phyloP scores from a whole-genome alignment of 2,329 filamentous ascomycete species.

The Atkinsonella texensis region DNA sequence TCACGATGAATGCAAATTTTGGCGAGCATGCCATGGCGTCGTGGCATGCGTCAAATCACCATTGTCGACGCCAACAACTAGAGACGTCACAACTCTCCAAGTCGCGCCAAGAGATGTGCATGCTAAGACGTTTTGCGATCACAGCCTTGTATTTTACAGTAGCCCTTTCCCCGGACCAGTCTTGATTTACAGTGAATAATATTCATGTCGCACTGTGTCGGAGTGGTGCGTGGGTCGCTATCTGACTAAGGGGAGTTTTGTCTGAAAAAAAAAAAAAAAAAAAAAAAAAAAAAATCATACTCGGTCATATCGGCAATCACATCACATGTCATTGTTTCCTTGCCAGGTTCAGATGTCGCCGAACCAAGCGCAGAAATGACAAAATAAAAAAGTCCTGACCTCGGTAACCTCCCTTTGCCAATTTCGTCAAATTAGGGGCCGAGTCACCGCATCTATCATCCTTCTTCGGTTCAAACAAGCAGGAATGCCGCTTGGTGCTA shows the following conservation, averaged over 20 bases:
- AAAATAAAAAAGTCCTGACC: neutral
- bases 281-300: neutral
- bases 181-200: neutral
- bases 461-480: slow-evolving; percentile 5
- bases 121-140: too few relatives aligned
- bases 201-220: neutral
- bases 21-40: too few relatives aligned
- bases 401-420: too few relatives aligned
- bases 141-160: neutral
- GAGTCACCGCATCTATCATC: slow-evolving; percentile 7
- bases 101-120: too few relatives aligned
- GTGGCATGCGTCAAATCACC: too few relatives aligned
- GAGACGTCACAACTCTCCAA: too few relatives aligned
- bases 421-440: slow-evolving; percentile 4
- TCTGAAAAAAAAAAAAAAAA: neutral
- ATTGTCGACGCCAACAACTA: too few relatives aligned
- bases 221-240: slow-evolving; percentile 4
- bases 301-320: slow-evolving; percentile 3
- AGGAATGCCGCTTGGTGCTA: slow-evolving; percentile 1
- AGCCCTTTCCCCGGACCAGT: neutral
- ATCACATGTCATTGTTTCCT: neutral
- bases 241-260: slow-evolving; percentile 1
- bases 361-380: neutral
- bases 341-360: neutral
- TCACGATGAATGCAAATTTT: too few relatives aligned